These are phyloP conservation scores for Alternaria tenuissima DNA, from an alignment of 2,329 filamentous ascomycete species.

Conservation along the genomic window DNA sequence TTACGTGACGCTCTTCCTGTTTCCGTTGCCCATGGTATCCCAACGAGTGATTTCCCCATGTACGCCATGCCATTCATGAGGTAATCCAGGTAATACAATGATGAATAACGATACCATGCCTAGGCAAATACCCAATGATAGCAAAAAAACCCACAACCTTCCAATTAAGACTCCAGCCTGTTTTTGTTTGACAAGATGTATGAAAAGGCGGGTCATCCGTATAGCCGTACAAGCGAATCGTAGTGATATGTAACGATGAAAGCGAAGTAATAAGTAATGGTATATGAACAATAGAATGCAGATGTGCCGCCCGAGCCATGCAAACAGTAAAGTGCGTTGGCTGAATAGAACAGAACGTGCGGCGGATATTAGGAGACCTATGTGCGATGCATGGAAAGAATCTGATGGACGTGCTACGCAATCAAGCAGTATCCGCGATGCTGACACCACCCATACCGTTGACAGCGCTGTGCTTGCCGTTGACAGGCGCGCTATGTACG, in stretches of 20 bases:
- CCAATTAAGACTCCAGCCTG: background rate
- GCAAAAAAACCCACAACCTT: background rate
- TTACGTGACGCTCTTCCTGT: too few relatives aligned
- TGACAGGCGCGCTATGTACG: conserved; percentile 35
- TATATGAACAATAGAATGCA: conserved; percentile 40
- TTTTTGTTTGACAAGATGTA: background rate
- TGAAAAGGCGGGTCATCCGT: background rate
- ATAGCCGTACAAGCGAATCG: background rate
- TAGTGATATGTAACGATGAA: conserved; percentile 17
- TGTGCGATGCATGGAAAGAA: conserved; percentile 3
- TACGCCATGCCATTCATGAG: background rate
- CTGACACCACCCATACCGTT: conserved; percentile 24
- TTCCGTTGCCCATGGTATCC: background rate
- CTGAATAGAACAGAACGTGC: conserved; percentile 10
- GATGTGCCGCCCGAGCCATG: conserved; percentile 16
- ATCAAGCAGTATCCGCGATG: conserved; percentile 25
- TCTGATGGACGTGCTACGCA: conserved; percentile 9
- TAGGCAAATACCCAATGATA: background rate
- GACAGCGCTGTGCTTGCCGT: conserved; percentile 23
- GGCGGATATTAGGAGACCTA: background rate
- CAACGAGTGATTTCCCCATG: background rate
- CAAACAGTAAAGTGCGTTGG: conserved; percentile 7
- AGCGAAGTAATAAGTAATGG: conserved; percentile 20
- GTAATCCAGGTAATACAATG: background rate
- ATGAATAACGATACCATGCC: conserved; percentile 2